Evolutionary conservation across 768 basidiomycete species (phyloP).

Genomic region (Cystofilobasidium capitatum): DNA sequence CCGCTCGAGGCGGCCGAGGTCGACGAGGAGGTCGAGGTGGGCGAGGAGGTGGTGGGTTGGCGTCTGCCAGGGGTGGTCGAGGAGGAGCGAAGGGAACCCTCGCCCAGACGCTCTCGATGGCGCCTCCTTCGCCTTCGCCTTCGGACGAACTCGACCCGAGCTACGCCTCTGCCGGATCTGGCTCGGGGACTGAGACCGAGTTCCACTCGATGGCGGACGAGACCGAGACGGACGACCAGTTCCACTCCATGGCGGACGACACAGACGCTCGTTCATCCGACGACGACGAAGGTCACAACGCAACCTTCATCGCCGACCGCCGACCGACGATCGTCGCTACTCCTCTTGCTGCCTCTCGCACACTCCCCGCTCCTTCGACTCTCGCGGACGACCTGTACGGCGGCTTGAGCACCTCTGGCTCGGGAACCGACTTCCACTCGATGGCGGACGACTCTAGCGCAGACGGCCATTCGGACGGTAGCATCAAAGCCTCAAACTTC

Average conservation of each 20-base stretch:
- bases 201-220: slow-evolving; percentile 35
- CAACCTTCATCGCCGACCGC: slow-evolving; percentile 57
- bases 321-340: slow-evolving; percentile 28
- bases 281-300: slow-evolving; percentile 52
- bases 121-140: slow-evolving; percentile 2
- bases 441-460: slow-evolving; percentile 37
- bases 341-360: background rate
- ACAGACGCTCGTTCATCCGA: slow-evolving; percentile 46
- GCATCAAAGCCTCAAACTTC: slow-evolving; percentile 21
- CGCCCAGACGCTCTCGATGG: slow-evolving; percentile 7
- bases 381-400: slow-evolving; percentile 4
- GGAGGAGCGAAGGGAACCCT: slow-evolving; percentile 16
- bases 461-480: slow-evolving; percentile 29
- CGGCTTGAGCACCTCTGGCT: slow-evolving; percentile 10
- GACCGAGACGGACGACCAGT: slow-evolving; percentile 57
- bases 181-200: slow-evolving; percentile 50
- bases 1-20: slow-evolving; percentile 20
- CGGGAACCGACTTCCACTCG: slow-evolving; percentile 37
- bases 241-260: slow-evolving; percentile 43
- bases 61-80: slow-evolving; percentile 6
- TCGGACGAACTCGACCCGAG: slow-evolving; percentile 2
- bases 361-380: background rate
- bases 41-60: slow-evolving; percentile 19
- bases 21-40: slow-evolving; percentile 29
- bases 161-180: slow-evolving; percentile 31